Conservation (phyloP, 2,329 filamentous ascomycete species). For the Rutstroemia sp. region DNA sequence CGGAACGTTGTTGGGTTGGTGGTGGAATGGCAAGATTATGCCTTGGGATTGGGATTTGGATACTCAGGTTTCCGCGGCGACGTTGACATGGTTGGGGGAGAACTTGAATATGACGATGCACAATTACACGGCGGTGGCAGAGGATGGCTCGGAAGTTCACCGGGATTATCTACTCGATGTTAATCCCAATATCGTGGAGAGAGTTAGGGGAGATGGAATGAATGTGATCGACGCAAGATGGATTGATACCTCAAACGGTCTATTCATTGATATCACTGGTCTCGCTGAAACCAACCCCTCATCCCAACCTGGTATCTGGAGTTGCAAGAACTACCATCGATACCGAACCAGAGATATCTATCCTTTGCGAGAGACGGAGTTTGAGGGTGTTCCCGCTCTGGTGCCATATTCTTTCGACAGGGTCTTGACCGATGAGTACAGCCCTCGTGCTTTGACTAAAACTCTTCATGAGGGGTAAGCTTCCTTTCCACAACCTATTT, state of each 20-base stretch:
- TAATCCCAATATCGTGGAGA: constrained; percentile 60
- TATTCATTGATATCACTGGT: constrained; percentile 80
- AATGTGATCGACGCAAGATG: constrained; percentile 82
- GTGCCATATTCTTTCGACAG: constrained; percentile 64
- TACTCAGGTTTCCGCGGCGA: constrained; percentile 65
- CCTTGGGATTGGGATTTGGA: constrained; percentile 84
- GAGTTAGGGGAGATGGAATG: constrained; percentile 55
- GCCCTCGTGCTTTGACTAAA: constrained; percentile 48
- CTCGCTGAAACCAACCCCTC: constrained; percentile 59
- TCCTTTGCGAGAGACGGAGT: constrained; percentile 65
- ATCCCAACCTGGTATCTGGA: constrained; percentile 57
- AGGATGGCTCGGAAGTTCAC: constrained; percentile 34
- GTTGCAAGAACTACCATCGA: constrained; percentile 72
- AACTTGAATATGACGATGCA: constrained; percentile 60
- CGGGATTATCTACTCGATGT: constrained; percentile 66
- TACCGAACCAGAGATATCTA: constrained; percentile 67
- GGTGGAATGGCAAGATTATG: constrained; percentile 75
- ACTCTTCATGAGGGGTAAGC: constrained; percentile 57
- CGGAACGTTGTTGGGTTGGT: constrained; percentile 79
- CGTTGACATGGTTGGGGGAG: constrained; percentile 57
- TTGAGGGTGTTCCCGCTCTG: constrained; percentile 64
- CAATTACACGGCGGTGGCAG: constrained; percentile 32
- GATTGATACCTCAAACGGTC: constrained; percentile 68
- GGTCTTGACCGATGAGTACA: constrained; percentile 60
- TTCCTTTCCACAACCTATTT: neutral